Conservation (phyloP, 768 basidiomycete genomes). For the Lactifluus subvellereus region DNA sequence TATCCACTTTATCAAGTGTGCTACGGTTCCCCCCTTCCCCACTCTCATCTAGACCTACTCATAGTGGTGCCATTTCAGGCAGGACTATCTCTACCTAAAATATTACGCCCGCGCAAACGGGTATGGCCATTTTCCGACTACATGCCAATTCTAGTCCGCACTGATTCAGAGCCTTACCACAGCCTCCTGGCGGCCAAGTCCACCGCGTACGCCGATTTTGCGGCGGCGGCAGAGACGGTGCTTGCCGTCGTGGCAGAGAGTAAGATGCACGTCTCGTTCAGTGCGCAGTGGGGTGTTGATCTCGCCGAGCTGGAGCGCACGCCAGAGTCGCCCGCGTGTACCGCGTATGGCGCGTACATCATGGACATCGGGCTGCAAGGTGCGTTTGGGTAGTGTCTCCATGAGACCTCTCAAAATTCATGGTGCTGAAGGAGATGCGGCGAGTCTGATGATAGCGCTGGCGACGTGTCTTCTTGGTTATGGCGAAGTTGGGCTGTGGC, state of each 20-base stretch:
- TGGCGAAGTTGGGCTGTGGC: conserved; percentile 85
- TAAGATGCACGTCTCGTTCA: conserved; percentile 63
- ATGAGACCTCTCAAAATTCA: background rate
- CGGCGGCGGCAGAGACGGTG: conserved; percentile 57
- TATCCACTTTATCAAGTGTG: conserved; percentile 79
- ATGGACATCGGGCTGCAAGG: conserved; percentile 73
- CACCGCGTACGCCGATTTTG: conserved; percentile 53
- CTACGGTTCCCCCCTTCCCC: background rate
- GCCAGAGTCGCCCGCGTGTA: conserved; percentile 64
- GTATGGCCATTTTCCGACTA: conserved; percentile 33
- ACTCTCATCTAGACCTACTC: background rate
- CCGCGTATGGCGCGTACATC: conserved; percentile 83
- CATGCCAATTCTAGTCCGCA: background rate
- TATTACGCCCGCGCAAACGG: conserved; percentile 83
- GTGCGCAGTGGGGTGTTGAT: conserved; percentile 63
- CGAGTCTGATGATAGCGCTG: conserved; percentile 71
- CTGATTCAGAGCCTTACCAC: background rate
- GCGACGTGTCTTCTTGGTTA: conserved; percentile 87
- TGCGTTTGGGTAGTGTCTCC: conserved; percentile 22
- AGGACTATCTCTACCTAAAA: conserved; percentile 75
- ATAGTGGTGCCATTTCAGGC: conserved; percentile 37
- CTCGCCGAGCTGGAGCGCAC: conserved; percentile 53
- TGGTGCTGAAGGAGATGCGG: conserved; percentile 39
- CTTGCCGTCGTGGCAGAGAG: conserved; percentile 63
- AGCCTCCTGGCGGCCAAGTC: conserved; percentile 80